Percentiles rank a stretch among this genome's conserved stretches.
Evolutionary conservation across 2,329 filamentous ascomycete genomes (phyloP).

Genomic region (Aspergillus pseudonomiae): DNA sequence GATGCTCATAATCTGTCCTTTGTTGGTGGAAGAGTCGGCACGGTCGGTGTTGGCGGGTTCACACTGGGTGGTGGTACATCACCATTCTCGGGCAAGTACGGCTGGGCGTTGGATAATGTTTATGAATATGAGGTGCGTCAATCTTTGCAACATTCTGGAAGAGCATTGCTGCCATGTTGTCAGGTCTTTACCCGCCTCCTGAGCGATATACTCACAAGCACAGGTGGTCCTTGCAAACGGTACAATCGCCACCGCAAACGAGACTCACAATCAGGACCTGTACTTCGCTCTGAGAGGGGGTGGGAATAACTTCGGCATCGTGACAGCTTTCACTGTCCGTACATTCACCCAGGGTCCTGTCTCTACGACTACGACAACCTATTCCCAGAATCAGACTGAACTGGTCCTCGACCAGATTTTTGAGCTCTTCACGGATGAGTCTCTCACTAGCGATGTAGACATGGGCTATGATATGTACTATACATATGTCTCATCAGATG

Average conservation of each 20-base stretch:
- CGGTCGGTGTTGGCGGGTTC: too few relatives aligned
- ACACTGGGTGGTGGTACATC: too few relatives aligned
- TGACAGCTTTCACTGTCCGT: slow-evolving; percentile 39
- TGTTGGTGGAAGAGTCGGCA: too few relatives aligned
- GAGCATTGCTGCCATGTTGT: too few relatives aligned
- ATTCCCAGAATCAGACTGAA: slow-evolving; percentile 6
- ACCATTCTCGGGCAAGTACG: too few relatives aligned
- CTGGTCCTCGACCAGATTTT: slow-evolving; percentile 12
- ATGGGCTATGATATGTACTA: slow-evolving; percentile 25
- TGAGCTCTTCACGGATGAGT: slow-evolving; percentile 17
- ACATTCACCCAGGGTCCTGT: slow-evolving; percentile 32
- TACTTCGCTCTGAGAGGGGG: slow-evolving; percentile 43
- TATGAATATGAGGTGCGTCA: too few relatives aligned
- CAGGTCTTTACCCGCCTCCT: background rate
- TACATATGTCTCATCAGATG: slow-evolving; percentile 13
- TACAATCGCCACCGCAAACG: slow-evolving; percentile 1
- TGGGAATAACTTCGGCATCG: slow-evolving; percentile 44
- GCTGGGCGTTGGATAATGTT: too few relatives aligned
- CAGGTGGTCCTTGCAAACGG: slow-evolving; percentile 5
- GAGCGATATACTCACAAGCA: background rate
- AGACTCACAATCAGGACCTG: slow-evolving; percentile 34
- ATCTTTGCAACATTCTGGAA: too few relatives aligned
- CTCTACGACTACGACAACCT: slow-evolving; percentile 6
- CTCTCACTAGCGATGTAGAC: slow-evolving; percentile 16
- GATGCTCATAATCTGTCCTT: too few relatives aligned